Conservation (phyloP, 768 basidiomycete genomes). For the Dictyophora rubrovolvata region DNA sequence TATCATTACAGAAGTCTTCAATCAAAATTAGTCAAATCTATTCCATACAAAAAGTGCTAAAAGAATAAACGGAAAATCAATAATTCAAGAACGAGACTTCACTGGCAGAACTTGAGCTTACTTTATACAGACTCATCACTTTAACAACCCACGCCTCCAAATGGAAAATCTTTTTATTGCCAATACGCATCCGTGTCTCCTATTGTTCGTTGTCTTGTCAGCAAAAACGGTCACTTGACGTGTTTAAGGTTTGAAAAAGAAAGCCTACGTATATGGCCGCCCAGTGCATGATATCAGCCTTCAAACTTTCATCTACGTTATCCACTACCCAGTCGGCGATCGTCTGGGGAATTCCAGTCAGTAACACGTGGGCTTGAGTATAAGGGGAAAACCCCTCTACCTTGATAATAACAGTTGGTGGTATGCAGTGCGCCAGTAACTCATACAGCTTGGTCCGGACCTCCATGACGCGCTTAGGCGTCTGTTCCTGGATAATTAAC, state of each 20-base stretch:
- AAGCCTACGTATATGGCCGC: constrained; percentile 83
- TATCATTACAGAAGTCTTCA: background rate
- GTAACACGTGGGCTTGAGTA: background rate
- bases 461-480: constrained; percentile 81
- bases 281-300: constrained; percentile 95
- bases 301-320: constrained; percentile 80
- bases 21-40: constrained; percentile 52
- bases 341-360: constrained; percentile 43
- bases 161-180: constrained; percentile 91
- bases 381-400: constrained; percentile 29
- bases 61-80: background rate
- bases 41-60: constrained; percentile 52
- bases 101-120: constrained; percentile 18
- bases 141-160: constrained; percentile 97
- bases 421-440: constrained; percentile 93
- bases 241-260: background rate
- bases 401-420: constrained; percentile 84
- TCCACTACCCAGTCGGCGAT: constrained; percentile 82
- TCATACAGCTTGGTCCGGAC: constrained; percentile 92
- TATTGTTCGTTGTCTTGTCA: constrained; percentile 21
- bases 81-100: background rate
- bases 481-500: constrained; percentile 81
- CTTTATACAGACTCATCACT: constrained; percentile 87
- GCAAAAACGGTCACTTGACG: background rate
- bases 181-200: constrained; percentile 95